Evolutionary conservation across 805 yeast species (phyloP), one percentile per base, ranked within the genome.

Genomic region (Kuraishia cidri): DNA sequence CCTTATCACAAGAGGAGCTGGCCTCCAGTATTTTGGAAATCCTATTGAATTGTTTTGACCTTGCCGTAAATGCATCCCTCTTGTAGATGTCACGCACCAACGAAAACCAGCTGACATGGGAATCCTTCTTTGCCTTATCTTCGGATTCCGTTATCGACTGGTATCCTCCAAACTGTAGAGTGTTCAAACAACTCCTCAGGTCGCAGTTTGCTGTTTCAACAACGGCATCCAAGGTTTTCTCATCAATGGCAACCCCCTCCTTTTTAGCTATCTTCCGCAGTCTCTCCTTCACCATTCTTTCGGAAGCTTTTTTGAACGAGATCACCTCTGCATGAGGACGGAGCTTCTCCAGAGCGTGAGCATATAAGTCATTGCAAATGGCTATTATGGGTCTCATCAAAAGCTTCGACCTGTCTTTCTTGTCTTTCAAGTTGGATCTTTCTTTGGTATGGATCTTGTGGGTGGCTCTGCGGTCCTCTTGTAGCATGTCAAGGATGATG

Each of bases 321-420:
- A 90, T 63, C 5, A 83, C 63, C 45, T 90, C 96, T 40, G 90
- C 75, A 37, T 67, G 58, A 1, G 80, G 79, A 39, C 90, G 72
- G 38, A 90, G 60, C 36, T 73, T 75, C 33, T 85, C 94, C 55
- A 90, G 61, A 1, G 83, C 73, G 3, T 77, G 72, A 0, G 84
- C 71, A 52, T 83, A 87, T 2, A 83, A 66, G 47, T 92, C 95
- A 48, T 90, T 92, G 51, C 97, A 94, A 35, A 92, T 74, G 26
- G 95, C 88, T 34, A 90, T 84, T 13, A 92, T 85, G 2, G 97
- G 97, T 42, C 97, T 66, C 44, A 67, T 62, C 27, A 92, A 52
- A 4, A 77, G 55, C 23, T 57, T 60, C 20, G 40, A 34, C 6
- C n/a, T 36, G 29, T 15, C 48, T 52, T 23, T 46, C 53, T 14